These are phyloP conservation scores for Neurospora sp. DNA, from an alignment of 495 filamentous ascomycete genomes.

Conservation along the genomic window DNA sequence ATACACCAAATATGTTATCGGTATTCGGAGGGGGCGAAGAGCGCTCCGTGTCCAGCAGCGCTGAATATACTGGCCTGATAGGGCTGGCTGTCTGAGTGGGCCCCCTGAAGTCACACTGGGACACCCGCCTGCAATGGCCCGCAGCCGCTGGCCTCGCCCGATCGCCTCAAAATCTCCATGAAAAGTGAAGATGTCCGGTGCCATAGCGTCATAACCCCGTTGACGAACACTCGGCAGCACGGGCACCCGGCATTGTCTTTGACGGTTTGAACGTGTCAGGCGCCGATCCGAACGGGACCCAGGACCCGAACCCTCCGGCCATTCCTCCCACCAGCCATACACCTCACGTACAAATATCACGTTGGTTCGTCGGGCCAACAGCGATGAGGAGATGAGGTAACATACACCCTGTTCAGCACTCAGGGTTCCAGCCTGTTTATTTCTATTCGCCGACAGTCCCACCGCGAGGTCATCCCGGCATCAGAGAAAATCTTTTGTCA, in stretches of 20 bases:
- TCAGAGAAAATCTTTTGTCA: background rate
- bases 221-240: background rate
- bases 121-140: background rate
- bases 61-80: background rate
- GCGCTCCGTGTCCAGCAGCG: background rate
- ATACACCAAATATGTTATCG: background rate
- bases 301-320: background rate
- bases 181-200: background rate
- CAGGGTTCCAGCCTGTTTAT: background rate
- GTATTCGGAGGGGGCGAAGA: background rate
- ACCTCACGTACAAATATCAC: background rate
- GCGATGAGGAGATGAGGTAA: background rate
- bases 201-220: background rate
- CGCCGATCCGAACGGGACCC: background rate
- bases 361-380: background rate
- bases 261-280: background rate
- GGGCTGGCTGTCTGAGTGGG: background rate
- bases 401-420: background rate
- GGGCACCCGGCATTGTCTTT: background rate
- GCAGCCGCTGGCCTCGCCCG: background rate
- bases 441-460: background rate
- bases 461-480: background rate
- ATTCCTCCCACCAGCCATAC: background rate
- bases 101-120: background rate
- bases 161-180: background rate